Evolutionary conservation across 2,329 filamentous ascomycete species (phyloP).

Genomic region (Hypoxylon sp.): DNA sequence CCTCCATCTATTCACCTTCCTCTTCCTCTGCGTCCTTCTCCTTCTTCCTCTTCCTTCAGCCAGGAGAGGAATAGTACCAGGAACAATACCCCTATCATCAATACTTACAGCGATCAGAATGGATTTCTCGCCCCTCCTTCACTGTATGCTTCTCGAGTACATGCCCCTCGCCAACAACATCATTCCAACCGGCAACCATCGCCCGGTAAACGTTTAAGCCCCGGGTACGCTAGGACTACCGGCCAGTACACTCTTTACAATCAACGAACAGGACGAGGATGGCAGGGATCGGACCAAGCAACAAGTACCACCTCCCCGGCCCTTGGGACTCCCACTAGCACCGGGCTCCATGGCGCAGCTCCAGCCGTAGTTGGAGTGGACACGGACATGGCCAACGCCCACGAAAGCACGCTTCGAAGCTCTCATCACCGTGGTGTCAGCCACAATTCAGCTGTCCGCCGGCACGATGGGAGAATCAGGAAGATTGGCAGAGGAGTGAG

Average conservation of each 20-base stretch:
- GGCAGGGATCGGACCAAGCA: neutral
- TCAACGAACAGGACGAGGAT: constrained; percentile 4
- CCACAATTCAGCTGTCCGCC: neutral
- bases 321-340: neutral
- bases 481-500: neutral
- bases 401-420: neutral
- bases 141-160: neutral
- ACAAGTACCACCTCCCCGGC: neutral
- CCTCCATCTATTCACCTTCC: neutral
- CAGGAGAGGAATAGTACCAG: neutral
- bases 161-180: neutral
- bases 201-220: constrained; percentile 1
- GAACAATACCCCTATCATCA: neutral
- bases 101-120: neutral
- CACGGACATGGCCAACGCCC: neutral
- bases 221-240: neutral
- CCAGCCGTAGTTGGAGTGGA: neutral
- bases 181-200: neutral
- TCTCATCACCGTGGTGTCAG: no score
- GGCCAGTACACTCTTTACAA: constrained; percentile 5
- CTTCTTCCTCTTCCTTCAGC: neutral
- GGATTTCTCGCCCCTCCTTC: neutral
- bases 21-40: neutral
- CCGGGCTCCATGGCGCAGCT: neutral
- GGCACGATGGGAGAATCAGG: neutral